Conservation (phyloP, 2,329 filamentous ascomycete species). For the Colletotrichum zoysiae region DNA sequence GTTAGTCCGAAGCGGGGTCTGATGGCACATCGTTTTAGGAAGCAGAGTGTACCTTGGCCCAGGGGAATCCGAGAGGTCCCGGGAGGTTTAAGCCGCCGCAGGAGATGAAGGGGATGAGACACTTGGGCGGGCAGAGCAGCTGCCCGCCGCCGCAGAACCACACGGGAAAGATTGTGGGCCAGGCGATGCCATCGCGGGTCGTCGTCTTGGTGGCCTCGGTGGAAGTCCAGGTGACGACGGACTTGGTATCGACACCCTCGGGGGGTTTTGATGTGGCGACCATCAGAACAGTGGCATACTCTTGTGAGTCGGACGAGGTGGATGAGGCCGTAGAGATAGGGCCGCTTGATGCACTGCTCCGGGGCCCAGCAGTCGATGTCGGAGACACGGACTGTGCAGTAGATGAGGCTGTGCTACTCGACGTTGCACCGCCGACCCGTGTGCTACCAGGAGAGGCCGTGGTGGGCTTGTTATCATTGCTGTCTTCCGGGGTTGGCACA, state of each 20-base stretch:
- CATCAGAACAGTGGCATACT: background rate
- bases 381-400: background rate
- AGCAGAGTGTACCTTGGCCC: slow-evolving; percentile 48
- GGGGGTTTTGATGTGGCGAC: slow-evolving; percentile 8
- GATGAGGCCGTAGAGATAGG: background rate
- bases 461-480: background rate
- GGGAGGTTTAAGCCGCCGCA: slow-evolving; percentile 8
- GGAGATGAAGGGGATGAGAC: slow-evolving; percentile 22
- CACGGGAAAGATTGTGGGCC: slow-evolving; percentile 19
- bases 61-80: slow-evolving; percentile 18
- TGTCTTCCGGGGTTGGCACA: background rate
- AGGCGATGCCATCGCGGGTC: slow-evolving; percentile 9
- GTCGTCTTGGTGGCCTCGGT: slow-evolving; percentile 18
- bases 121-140: slow-evolving; percentile 12
- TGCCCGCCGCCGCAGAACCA: slow-evolving; percentile 25
- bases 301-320: background rate
- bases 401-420: background rate
- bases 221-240: slow-evolving; percentile 17
- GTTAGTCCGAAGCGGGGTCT: background rate
- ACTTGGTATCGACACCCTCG: background rate
- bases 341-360: background rate
- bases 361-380: background rate
- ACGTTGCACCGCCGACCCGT: background rate
- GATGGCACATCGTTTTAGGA: slow-evolving; percentile 4
- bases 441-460: background rate